A percentile compares a stretch with the other conserved stretches of the same genome.
Evolutionary conservation across 768 basidiomycete species (phyloP).

Genomic region (Clavulina sp.): DNA sequence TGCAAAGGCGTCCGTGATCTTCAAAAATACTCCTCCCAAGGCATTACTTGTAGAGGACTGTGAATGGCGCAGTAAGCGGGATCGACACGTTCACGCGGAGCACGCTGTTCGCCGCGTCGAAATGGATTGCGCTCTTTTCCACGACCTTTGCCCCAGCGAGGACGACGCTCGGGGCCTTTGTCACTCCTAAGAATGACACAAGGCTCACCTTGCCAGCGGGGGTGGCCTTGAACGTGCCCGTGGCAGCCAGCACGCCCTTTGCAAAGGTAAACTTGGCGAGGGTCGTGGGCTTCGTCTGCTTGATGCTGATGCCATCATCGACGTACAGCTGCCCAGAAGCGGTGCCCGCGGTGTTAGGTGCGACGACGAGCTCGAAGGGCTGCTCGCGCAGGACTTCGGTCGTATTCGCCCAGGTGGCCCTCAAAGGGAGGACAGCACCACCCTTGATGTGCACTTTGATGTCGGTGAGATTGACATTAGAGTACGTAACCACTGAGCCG

Average conservation of each 20-base stretch:
- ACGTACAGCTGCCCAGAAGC: slow-evolving; percentile 40
- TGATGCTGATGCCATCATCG: slow-evolving; percentile 33
- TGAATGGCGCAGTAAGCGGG: not conserved
- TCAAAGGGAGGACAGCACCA: slow-evolving; percentile 40
- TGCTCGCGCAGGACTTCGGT: slow-evolving; percentile 34
- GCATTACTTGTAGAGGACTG: no score
- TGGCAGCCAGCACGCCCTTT: slow-evolving; percentile 10
- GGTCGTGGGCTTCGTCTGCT: slow-evolving; percentile 4
- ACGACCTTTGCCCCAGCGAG: slow-evolving; percentile 4
- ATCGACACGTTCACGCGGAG: slow-evolving; percentile 6
- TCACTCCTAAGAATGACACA: slow-evolving; percentile 21
- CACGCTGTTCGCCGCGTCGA: slow-evolving; percentile 5
- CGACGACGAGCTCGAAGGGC: slow-evolving; percentile 47
- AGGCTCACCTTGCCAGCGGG: slow-evolving; percentile 16
- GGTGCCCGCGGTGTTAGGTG: slow-evolving; percentile 32
- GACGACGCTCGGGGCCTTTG: slow-evolving; percentile 13
- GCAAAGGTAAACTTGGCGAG: slow-evolving; percentile 12
- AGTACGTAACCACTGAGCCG: slow-evolving; percentile 25
- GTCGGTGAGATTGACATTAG: slow-evolving; percentile 31
- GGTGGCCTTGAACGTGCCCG: slow-evolving; percentile 17
- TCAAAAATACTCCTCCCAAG: no score
- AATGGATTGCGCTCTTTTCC: slow-evolving; percentile 2
- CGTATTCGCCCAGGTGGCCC: slow-evolving; percentile 39
- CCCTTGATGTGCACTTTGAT: slow-evolving; percentile 50
- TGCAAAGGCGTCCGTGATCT: no score